Evolutionary conservation across 2,329 filamentous ascomycete species (phyloP).

Genomic region (Fusarium pseudograminearum): DNA sequence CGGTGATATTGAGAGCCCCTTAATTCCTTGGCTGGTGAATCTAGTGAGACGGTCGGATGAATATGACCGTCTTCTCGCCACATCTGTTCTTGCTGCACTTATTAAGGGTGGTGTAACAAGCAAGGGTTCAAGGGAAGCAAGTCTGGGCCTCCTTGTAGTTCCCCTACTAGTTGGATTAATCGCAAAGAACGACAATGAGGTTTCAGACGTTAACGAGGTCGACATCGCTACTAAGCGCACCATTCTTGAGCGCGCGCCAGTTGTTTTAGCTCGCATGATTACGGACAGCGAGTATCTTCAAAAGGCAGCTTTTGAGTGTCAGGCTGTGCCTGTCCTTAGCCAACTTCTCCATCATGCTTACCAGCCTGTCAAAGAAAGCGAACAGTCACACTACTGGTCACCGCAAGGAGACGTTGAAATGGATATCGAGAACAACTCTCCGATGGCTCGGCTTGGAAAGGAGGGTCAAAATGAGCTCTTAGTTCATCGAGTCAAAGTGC

Average conservation of each 20-base stretch:
- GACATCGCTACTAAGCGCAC: conserved; percentile 52
- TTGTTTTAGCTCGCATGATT: conserved; percentile 81
- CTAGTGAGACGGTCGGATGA: conserved; percentile 69
- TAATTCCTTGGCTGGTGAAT: conserved; percentile 79
- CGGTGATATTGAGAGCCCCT: conserved; percentile 75
- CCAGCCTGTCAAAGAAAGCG: conserved; percentile 55
- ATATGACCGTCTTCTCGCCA: conserved; percentile 74
- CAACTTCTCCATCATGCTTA: conserved; percentile 66
- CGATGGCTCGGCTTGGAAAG: conserved; percentile 65
- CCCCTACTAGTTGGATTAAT: conserved; percentile 77
- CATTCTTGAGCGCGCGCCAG: conserved; percentile 77
- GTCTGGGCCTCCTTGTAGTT: conserved; percentile 75
- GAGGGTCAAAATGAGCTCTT: conserved; percentile 70
- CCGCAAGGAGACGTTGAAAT: conserved; percentile 53
- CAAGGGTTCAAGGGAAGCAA: conserved; percentile 69
- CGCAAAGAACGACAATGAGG: conserved; percentile 59
- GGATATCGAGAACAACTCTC: conserved; percentile 51
- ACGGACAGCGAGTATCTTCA: conserved; percentile 84
- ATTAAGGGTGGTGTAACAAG: conserved; percentile 76
- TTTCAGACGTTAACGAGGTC: conserved; percentile 52
- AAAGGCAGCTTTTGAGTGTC: conserved; percentile 79
- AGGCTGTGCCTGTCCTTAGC: conserved; percentile 60
- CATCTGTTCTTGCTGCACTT: conserved; percentile 75
- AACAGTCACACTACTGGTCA: conserved; percentile 55
- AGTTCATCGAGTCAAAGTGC: conserved; percentile 78